Base-by-base conservation (phyloP, 805 yeast species). In the Nakazawaea sp. region DNA sequence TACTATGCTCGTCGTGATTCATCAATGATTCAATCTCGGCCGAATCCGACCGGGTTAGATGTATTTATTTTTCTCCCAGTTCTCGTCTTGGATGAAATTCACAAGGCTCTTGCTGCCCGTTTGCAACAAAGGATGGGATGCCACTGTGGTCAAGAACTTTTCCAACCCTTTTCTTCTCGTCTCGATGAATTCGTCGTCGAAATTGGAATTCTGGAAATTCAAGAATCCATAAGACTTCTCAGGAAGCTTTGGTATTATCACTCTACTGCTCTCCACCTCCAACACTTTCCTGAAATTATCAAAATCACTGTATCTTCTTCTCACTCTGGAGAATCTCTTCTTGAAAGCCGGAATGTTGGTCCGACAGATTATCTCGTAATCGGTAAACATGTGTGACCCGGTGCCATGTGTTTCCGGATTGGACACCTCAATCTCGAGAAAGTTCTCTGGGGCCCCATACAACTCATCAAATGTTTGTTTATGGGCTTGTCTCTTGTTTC, bases 371-470 rank as follows among this genome's bases (percentile, higher is more conserved):
- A 90, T 76, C 58, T 89, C 97, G 58, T 90, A 90, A 59, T 90
- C 97, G 8, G 97, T 90, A 56, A 70, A 90, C 78, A 80, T 76
- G 20, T 76, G 71, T 23, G 77, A 60, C 17, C 81, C 72, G 40
- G 62, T 59, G 1, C 75, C 77, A 50, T 85, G 94, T 0, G 95
- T 86, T 44, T 76, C 75, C 9, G 95, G 94, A 53, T 80, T 80
- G 19, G 72, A 65, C 42, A 88, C 95, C 57, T 89, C 97, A 25
- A 92, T 78, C 59, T 90, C 98, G 28, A 90, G 69, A 52, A 88
- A 86, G 60, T 87, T 86, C 58, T 92, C 97, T 0, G 97, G 97
- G 49, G 84, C 95, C 0, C 94, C 96, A 53, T 92, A 92, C 30
- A 84, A 70, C 49, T 87, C 95, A 45, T 76, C 83, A 55, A 79